Conservation (phyloP, 371 early-diverging fungal species). For the Rhizopus delemar region DNA sequence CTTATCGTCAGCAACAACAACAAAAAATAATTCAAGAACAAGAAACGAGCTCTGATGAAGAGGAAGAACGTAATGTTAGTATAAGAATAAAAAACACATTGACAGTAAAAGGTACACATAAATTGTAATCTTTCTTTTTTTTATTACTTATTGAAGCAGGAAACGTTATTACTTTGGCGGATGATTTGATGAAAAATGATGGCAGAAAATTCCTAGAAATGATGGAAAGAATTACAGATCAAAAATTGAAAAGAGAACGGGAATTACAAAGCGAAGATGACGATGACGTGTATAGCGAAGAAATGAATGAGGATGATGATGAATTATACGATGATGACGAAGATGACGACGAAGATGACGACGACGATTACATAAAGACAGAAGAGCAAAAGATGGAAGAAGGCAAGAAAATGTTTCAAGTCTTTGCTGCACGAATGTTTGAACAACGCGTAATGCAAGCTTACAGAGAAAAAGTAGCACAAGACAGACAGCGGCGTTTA, state of each 20-base stretch:
- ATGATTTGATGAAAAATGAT: constrained; percentile 87
- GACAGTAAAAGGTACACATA: constrained; percentile 42
- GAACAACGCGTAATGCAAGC: constrained; percentile 88
- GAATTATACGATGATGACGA: constrained; percentile 50
- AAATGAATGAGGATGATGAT: constrained; percentile 59
- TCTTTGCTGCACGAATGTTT: constrained; percentile 92
- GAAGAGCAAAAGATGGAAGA: constrained; percentile 87
- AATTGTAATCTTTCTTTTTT: background rate
- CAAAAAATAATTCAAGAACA: constrained; percentile 16
- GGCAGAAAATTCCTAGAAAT: constrained; percentile 89
- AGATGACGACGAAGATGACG: constrained; percentile 36
- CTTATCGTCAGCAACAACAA: constrained; percentile 70
- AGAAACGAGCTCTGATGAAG: constrained; percentile 24
- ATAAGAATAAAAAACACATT: constrained; percentile 25
- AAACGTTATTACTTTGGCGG: constrained; percentile 85
- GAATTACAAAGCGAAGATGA: constrained; percentile 38
- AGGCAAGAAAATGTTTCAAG: constrained; percentile 88
- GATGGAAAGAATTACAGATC: constrained; percentile 91
- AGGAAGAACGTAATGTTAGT: constrained; percentile 21
- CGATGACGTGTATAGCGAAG: constrained; percentile 38
- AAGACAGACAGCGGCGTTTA: constrained; percentile 76
- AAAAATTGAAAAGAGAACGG: constrained; percentile 75
- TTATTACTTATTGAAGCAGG: constrained; percentile 43
- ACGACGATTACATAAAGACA: constrained; percentile 58
- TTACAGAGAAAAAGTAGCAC: constrained; percentile 86